A percentile compares a stretch with the other conserved stretches of the same genome.
Conservation (phyloP, 345 rosid genomes). For the Aethionema arabicum region DNA sequence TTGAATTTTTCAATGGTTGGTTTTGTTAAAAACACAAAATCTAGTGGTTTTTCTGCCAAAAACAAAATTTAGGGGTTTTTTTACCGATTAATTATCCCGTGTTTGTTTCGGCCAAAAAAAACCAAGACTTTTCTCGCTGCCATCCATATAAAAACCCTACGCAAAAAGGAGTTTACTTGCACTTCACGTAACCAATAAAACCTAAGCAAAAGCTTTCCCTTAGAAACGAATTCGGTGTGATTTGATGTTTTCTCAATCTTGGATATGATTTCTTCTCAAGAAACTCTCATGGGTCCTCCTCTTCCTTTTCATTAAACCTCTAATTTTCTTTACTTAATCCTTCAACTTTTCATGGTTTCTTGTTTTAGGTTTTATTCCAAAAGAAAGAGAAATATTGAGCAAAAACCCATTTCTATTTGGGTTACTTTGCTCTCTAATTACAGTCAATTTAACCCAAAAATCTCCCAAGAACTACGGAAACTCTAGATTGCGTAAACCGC, state of each 20-base stretch:
- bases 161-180: slow-evolving; percentile 19
- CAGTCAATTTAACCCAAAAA: background rate
- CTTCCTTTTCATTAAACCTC: background rate
- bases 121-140: too few species aligned
- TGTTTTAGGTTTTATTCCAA: background rate
- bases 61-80: too few species aligned
- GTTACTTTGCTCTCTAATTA: too few species aligned
- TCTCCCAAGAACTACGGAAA: background rate
- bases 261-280: too few species aligned
- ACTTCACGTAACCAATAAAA: slow-evolving; percentile 6
- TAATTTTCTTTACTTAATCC: background rate
- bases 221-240: slow-evolving; percentile 16
- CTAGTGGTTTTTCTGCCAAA: too few species aligned
- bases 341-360: slow-evolving; percentile 9
- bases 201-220: slow-evolving; percentile 16
- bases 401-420: too few species aligned
- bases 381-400: slow-evolving; percentile 2
- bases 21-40: too few species aligned
- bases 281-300: background rate
- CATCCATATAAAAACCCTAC: background rate
- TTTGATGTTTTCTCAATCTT: background rate
- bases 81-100: too few species aligned
- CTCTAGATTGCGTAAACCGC: background rate
- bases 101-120: too few species aligned
- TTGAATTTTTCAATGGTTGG: too few species aligned